Conservation (phyloP, 164 flowering plant genomes). For the Macadamia tetraphylla region DNA sequence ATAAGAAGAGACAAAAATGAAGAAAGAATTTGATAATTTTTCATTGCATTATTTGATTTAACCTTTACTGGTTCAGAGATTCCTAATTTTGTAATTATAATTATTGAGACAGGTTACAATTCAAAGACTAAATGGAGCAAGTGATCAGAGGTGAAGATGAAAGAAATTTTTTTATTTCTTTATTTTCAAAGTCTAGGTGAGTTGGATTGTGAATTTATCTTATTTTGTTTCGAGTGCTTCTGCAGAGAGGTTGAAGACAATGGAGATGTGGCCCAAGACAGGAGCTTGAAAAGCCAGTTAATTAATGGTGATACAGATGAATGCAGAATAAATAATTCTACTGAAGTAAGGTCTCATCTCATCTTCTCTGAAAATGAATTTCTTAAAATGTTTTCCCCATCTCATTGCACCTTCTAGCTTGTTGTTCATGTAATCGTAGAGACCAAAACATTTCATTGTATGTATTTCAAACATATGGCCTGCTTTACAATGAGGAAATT, state of each 20-base stretch:
- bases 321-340: constrained; percentile 16
- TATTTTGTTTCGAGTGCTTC: constrained; percentile 4
- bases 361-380: not conserved
- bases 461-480: not conserved
- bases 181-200: not conserved
- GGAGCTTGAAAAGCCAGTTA: constrained; percentile 38
- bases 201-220: not conserved
- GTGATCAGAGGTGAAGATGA: constrained; percentile 42
- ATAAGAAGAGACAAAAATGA: not conserved
- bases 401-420: not conserved
- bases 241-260: constrained; percentile 45
- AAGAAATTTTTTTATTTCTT: not conserved
- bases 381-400: not conserved
- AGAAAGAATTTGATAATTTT: not conserved
- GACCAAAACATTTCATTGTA: too few relatives aligned
- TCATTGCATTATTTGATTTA: not conserved
- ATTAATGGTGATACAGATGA: constrained; percentile 34
- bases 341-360: constrained; percentile 43
- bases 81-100: not conserved
- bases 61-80: not conserved
- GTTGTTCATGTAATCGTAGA: too few relatives aligned
- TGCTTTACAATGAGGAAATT: not conserved
- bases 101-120: constrained; percentile 52
- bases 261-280: constrained; percentile 36
- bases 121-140: constrained; percentile 53